Conservation (phyloP, 2,329 filamentous ascomycete genomes). For the Colletotrichum euphorbiae region DNA sequence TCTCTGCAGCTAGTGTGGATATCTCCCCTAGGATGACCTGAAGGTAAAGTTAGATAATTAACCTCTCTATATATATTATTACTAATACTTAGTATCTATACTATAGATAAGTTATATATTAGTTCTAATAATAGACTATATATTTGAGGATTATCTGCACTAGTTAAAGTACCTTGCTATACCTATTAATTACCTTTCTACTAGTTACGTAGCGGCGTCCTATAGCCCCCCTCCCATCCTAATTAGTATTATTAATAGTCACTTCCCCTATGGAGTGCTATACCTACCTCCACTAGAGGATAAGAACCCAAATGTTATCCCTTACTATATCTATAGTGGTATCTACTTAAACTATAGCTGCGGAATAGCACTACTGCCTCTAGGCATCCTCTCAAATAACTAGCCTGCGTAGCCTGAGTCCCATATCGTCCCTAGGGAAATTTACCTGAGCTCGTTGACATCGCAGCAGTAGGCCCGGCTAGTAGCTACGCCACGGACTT, state of each 20-base stretch:
- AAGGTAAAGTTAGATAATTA: no score
- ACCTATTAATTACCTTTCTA: neutral
- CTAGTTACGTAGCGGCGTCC: neutral
- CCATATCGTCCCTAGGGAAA: conserved; percentile 3
- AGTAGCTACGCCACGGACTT: neutral
- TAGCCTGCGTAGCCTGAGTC: conserved; percentile 7
- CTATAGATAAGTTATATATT: conserved; percentile 3
- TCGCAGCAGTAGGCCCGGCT: neutral
- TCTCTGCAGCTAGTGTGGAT: conserved; percentile 8
- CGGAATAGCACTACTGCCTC: conserved; percentile 1
- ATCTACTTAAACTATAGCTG: conserved; percentile 13
- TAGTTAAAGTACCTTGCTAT: conserved; percentile 3
- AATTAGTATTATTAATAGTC: neutral
- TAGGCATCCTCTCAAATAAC: conserved; percentile 4
- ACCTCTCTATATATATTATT: no score
- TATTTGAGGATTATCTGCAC: neutral
- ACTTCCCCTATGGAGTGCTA: conserved; percentile 19
- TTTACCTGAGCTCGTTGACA: conserved; percentile 10
- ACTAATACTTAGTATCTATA: neutral
- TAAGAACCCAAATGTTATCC: no score
- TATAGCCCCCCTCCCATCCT: neutral
- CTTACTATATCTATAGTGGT: no score
- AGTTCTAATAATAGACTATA: conserved; percentile 1
- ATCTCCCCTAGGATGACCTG: conserved; percentile 3
- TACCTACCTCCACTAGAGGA: no score